phyloP scores from a whole-genome alignment of 2,329 filamentous ascomycete species.

The Hypoxylon sp. region DNA sequence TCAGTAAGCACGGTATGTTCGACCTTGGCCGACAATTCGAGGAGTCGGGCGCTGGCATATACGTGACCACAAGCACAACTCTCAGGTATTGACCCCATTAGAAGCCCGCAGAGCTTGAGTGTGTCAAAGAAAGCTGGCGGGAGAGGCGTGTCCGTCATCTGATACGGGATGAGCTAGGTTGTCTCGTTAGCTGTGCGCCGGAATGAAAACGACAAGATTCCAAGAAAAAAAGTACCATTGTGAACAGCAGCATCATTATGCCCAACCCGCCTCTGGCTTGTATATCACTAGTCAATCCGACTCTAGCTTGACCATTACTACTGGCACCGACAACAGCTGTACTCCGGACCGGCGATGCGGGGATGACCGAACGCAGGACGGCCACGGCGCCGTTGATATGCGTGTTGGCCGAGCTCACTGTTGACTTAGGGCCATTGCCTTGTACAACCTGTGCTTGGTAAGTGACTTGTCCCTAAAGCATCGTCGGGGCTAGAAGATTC shows the following conservation, averaged over 20 bases:
- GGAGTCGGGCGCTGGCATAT: constrained; percentile 50
- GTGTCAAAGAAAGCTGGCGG: constrained; percentile 55
- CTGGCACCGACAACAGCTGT: constrained; percentile 50
- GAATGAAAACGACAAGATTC: background rate
- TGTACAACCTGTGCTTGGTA: constrained; percentile 43
- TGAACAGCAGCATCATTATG: constrained; percentile 64
- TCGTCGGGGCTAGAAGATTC: constrained; percentile 29
- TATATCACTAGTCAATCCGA: no score
- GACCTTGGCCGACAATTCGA: constrained; percentile 50
- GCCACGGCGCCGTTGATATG: constrained; percentile 68
- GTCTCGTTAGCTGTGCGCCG: constrained; percentile 2
- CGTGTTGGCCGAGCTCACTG: constrained; percentile 60
- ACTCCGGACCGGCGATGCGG: constrained; percentile 48
- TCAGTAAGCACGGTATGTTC: constrained; percentile 50
- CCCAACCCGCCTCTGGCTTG: constrained; percentile 48
- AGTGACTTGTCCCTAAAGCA: constrained; percentile 15
- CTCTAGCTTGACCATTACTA: background rate
- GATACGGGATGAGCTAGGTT: constrained; percentile 55
- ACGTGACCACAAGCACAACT: constrained; percentile 53
- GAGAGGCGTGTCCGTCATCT: constrained; percentile 50
- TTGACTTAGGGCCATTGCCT: constrained; percentile 56
- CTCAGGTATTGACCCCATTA: constrained; percentile 47
- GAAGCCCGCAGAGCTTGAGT: constrained; percentile 49
- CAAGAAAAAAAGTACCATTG: constrained; percentile 58
- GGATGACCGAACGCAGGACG: constrained; percentile 58